Base-by-base conservation (phyloP, 352 stramenopile genomes). In the Phytophthora kernoviae region DNA sequence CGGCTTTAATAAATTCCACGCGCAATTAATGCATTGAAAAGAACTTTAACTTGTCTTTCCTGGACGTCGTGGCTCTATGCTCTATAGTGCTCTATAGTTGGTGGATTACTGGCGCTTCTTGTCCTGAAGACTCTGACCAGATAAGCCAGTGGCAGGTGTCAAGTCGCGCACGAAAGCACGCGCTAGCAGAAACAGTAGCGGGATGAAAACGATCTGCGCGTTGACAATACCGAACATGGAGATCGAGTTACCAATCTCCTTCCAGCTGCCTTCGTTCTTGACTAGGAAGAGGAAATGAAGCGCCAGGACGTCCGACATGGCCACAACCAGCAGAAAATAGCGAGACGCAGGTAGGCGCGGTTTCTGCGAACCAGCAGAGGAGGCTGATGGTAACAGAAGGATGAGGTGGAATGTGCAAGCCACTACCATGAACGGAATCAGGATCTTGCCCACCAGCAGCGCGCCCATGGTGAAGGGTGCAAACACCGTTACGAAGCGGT, bases 221-320 rank as follows among this genome's bases (percentile, higher is more conserved):
- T 94, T 94, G 46, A 91, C 85, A 48, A 94, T 90, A 40, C 85
- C 85, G 62, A 90, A 94, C 76, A 89, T 90, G 9, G 83, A 93
- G 47, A 94, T 94, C 27, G 82, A 93, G 61, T 95, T 95, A 27
- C 86, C 86, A 43, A 95, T 95, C 52, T 93, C 77, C 49, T 93
- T 93, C 86, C 86, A 95, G 45, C 80, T 91, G 57, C 86, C 86
- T 81, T 95, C 81, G 66, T 95, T 87, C 36, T 80, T 75, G 17
- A 95, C 86, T 21, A 90, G 62, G 53, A 93, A 95, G 17, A 95
- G 73, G 34, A 95, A 93, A 36, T 95, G 86, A 14, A 95, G 64
- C 45, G 86, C 84, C 21, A 95, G 59, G 1, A 93, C 51, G 41
- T 95, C 84, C 44, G 79, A 90, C 68, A 95, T 84, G n/a, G 69